A percentile compares a stretch with the other conserved stretches of the same genome.
These are phyloP conservation scores for Suillus paluster DNA, from an alignment of 768 basidiomycete genomes.

Conservation along the genomic window DNA sequence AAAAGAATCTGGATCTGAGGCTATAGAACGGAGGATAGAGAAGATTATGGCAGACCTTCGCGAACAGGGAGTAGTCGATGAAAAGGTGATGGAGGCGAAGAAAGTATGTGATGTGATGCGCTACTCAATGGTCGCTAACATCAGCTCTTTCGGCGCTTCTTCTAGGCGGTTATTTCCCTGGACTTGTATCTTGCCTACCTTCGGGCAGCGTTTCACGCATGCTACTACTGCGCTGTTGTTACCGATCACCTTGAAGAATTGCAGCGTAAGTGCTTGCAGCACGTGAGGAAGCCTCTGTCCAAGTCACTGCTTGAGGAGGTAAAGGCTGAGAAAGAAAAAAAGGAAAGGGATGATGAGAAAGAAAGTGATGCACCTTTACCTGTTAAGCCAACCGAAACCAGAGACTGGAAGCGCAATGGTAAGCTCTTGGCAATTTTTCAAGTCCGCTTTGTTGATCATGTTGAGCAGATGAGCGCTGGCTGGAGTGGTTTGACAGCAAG, in stretches of 20 bases:
- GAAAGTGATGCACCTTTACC: slow-evolving; percentile 36
- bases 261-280: slow-evolving; percentile 92
- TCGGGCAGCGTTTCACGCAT: slow-evolving; percentile 89
- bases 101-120: slow-evolving; percentile 54
- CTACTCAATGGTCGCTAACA: slow-evolving; percentile 1
- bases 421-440: slow-evolving; percentile 26
- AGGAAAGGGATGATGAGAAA: slow-evolving; percentile 51
- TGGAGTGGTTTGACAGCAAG: slow-evolving; percentile 88
- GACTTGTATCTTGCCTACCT: slow-evolving; percentile 95
- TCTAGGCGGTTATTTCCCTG: slow-evolving; percentile 77
- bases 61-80: slow-evolving; percentile 67
- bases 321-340: slow-evolving; percentile 49
- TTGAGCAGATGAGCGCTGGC: slow-evolving; percentile 80
- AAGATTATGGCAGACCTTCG: slow-evolving; percentile 73
- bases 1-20: slow-evolving; percentile 68
- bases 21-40: slow-evolving; percentile 83
- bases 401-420: slow-evolving; percentile 73
- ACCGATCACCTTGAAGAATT: slow-evolving; percentile 95
- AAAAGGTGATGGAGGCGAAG: slow-evolving; percentile 67
- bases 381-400: slow-evolving; percentile 44
- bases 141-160: slow-evolving; percentile 27
- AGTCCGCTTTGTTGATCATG: slow-evolving; percentile 15
- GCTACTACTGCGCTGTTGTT: slow-evolving; percentile 96
- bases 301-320: slow-evolving; percentile 65
- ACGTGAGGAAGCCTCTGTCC: slow-evolving; percentile 78